Percentiles rank a stretch among this genome's conserved stretches.
Conservation (phyloP, 2,329 filamentous ascomycete genomes). For the Aspergillus terreus region DNA sequence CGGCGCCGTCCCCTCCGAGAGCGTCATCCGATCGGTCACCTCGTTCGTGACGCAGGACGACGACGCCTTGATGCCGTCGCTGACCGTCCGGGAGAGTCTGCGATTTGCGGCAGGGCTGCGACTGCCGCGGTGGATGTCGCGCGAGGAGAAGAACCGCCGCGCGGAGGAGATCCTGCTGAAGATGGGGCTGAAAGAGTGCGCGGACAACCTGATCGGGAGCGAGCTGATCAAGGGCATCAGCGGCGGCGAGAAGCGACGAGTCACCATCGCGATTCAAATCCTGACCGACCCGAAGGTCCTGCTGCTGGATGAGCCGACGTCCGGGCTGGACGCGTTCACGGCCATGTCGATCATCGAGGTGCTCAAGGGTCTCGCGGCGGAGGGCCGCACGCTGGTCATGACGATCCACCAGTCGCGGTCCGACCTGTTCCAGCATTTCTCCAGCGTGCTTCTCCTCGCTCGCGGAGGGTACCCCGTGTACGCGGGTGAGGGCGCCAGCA, state of each 20-base stretch:
- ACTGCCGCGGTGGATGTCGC: constrained; percentile 67
- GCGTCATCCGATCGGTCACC: constrained; percentile 67
- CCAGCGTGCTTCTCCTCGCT: constrained; percentile 67
- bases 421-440: constrained; percentile 68
- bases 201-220: constrained; percentile 68
- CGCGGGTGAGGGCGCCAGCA: constrained; percentile 58
- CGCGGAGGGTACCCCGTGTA: constrained; percentile 67
- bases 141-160: constrained; percentile 61
- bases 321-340: constrained; percentile 73
- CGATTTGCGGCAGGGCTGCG: constrained; percentile 67
- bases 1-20: constrained; percentile 61
- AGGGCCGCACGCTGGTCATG: constrained; percentile 70
- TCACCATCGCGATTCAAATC: constrained; percentile 74
- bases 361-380: constrained; percentile 64
- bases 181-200: constrained; percentile 75
- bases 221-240: constrained; percentile 74
- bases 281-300: constrained; percentile 70
- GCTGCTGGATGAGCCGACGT: constrained; percentile 72
- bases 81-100: constrained; percentile 73
- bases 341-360: constrained; percentile 74
- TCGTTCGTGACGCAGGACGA: constrained; percentile 79
- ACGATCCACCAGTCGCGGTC: constrained; percentile 76
- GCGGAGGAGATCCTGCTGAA: constrained; percentile 71
- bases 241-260: constrained; percentile 73
- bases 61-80: constrained; percentile 67